Percentiles rank a stretch among this genome's conserved stretches.
These are phyloP conservation scores for Penicillium paradoxum DNA, from an alignment of 495 filamentous ascomycete genomes.

Conservation along the genomic window DNA sequence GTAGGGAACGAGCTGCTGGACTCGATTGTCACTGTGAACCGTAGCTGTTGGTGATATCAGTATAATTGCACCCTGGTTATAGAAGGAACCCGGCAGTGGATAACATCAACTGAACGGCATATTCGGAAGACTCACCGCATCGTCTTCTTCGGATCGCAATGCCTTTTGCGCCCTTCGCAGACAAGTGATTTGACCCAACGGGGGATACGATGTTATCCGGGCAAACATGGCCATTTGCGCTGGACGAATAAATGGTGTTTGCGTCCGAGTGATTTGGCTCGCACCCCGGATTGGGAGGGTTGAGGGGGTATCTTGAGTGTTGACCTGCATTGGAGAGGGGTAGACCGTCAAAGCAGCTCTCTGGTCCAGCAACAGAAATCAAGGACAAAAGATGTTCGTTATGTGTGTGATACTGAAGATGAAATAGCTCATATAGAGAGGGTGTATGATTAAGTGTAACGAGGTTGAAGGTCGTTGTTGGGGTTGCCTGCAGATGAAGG, in stretches of 20 bases:
- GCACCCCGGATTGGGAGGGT: slow-evolving; percentile 24
- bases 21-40: slow-evolving; percentile 69
- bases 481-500: not conserved
- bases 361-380: not conserved
- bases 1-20: slow-evolving; percentile 49
- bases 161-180: slow-evolving; percentile 34
- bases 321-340: slow-evolving; percentile 22
- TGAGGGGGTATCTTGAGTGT: slow-evolving; percentile 15
- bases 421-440: not conserved
- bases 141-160: slow-evolving; percentile 20
- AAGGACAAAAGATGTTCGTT: not conserved
- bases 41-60: slow-evolving; percentile 31
- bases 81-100: no score
- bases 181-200: slow-evolving; percentile 64
- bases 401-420: not conserved
- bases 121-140: slow-evolving; percentile 24
- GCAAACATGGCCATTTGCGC: slow-evolving; percentile 49
- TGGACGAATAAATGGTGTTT: slow-evolving; percentile 33
- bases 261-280: not conserved
- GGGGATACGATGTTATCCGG: slow-evolving; percentile 55
- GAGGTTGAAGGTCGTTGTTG: not conserved
- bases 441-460: not conserved
- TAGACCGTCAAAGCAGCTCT: not conserved
- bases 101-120: not conserved
- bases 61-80: no score